These are phyloP conservation scores for Colletotrichum sp. DNA, from an alignment of 2,329 filamentous ascomycete species.

Conservation along the genomic window DNA sequence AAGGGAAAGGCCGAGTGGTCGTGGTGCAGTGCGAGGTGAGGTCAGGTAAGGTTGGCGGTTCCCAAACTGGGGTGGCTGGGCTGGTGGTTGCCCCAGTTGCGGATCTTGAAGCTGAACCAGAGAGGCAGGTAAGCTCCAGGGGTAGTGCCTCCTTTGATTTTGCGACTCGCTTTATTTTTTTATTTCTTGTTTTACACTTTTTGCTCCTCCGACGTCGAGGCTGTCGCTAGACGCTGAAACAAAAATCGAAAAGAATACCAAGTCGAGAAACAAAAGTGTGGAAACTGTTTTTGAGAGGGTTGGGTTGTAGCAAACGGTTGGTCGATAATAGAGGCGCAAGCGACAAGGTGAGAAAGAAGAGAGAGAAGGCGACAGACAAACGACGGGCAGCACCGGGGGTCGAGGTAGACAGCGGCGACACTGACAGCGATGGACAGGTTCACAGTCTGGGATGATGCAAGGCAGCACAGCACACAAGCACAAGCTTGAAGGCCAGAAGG, in stretches of 20 bases:
- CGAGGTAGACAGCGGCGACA: constrained; percentile 73
- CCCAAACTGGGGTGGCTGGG: constrained; percentile 21
- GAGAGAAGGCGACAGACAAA: background rate
- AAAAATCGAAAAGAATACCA: background rate
- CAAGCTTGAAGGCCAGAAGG: background rate
- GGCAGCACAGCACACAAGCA: background rate
- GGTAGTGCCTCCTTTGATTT: background rate
- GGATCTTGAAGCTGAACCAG: constrained; percentile 18
- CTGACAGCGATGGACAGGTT: background rate
- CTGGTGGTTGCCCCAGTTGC: constrained; percentile 11
- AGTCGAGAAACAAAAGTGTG: background rate
- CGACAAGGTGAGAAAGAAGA: background rate
- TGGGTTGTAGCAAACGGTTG: background rate
- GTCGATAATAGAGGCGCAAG: background rate
- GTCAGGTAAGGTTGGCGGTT: constrained; percentile 8
- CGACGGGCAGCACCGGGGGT: constrained; percentile 49
- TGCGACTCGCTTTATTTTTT: background rate
- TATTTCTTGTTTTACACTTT: background rate
- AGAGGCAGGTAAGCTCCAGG: constrained; percentile 5
- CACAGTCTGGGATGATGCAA: constrained; percentile 18
- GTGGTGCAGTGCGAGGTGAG: background rate
- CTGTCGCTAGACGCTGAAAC: background rate
- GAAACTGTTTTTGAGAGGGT: background rate
- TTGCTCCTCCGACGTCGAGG: background rate
- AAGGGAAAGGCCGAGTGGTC: constrained; percentile 5